These are phyloP conservation scores for Coemansia sp. DNA, from an alignment of 192 early-diverging fungal species.

Conservation along the genomic window DNA sequence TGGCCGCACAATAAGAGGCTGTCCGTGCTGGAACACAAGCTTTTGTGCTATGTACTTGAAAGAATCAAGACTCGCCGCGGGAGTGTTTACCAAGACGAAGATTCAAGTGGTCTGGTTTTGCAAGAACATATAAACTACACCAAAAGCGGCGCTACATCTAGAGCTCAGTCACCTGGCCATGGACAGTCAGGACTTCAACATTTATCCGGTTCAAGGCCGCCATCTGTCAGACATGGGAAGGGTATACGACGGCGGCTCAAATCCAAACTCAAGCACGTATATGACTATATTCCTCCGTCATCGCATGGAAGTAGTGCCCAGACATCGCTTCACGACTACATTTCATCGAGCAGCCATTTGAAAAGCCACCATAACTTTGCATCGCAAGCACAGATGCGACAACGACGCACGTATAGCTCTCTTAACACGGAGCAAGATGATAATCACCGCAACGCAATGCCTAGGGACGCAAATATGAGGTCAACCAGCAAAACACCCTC, in stretches of 20 bases:
- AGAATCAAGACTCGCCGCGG: neutral
- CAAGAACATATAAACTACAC: neutral
- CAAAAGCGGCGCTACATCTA: neutral
- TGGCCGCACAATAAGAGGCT: conserved; percentile 27
- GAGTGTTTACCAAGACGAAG: neutral
- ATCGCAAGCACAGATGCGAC: neutral
- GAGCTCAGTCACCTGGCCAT: neutral
- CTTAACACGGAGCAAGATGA: neutral
- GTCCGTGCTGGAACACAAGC: conserved; percentile 39
- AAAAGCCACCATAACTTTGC: neutral
- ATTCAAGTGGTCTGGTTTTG: neutral
- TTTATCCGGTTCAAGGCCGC: neutral
- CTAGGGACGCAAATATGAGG: neutral
- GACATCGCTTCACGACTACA: neutral
- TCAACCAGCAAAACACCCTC: neutral
- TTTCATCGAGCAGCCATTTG: neutral
- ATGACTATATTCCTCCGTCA: neutral
- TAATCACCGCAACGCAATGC: neutral
- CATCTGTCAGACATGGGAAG: neutral
- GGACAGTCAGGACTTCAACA: neutral
- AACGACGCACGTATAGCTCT: neutral
- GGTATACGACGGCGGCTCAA: neutral
- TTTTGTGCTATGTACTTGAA: conserved; percentile 29
- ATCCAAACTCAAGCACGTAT: neutral
- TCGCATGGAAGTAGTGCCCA: neutral